Conservation (phyloP, 805 yeast genomes). For the Saturnispora silvae region DNA sequence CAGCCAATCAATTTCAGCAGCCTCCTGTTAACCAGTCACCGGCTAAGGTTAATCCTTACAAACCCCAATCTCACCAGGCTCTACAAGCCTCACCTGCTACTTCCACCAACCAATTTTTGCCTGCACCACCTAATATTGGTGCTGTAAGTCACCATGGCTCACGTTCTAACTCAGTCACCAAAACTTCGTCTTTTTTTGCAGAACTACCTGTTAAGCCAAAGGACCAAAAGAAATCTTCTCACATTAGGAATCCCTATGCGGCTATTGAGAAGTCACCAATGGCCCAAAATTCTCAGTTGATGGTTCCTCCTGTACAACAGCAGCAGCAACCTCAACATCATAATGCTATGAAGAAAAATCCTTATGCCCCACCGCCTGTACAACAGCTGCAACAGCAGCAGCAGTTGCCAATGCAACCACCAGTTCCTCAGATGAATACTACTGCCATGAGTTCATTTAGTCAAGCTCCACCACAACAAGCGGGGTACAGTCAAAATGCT, state of each 20-base stretch:
- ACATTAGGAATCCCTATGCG: conserved; percentile 20
- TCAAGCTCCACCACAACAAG: too few species aligned
- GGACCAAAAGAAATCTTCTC: conserved; percentile 1
- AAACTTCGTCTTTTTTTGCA: conserved; percentile 37
- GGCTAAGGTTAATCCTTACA: too few species aligned
- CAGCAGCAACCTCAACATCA: too few species aligned
- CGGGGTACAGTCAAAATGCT: too few species aligned
- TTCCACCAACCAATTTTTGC: too few species aligned
- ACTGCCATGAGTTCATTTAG: too few species aligned
- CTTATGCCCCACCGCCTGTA: conserved; percentile 13
- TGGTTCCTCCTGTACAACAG: background rate
- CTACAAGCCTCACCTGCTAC: too few species aligned
- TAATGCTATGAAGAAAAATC: conserved; percentile 3
- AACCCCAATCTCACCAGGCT: background rate
- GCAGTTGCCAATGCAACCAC: too few species aligned
- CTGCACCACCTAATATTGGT: background rate
- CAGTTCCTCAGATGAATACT: too few species aligned
- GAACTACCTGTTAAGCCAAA: conserved; percentile 36
- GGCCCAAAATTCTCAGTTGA: background rate
- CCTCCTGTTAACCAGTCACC: too few species aligned
- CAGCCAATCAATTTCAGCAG: background rate
- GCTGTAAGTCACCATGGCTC: conserved; percentile 2
- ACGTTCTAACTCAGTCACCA: background rate
- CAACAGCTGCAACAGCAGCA: conserved; percentile 2
- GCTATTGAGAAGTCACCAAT: conserved; percentile 8